These are phyloP conservation scores for Phoma herbarum DNA, from an alignment of 2,329 filamentous ascomycete genomes.

Conservation along the genomic window DNA sequence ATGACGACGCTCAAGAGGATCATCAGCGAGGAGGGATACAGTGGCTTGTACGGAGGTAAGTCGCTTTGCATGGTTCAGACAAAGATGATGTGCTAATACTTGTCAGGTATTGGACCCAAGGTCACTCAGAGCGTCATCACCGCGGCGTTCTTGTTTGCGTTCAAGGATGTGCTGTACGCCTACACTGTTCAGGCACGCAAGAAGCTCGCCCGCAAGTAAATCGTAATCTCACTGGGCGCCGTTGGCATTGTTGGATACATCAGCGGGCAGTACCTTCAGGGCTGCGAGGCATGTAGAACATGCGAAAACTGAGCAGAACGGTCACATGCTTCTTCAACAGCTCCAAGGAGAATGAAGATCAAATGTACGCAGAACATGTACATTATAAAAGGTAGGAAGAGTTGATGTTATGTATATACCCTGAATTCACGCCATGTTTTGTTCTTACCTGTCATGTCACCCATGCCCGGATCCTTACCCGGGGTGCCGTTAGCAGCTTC, in stretches of 20 bases:
- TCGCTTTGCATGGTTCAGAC: neutral
- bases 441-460: slow-evolving; percentile 46
- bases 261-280: neutral
- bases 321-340: too few relatives aligned
- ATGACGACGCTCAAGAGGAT: slow-evolving; percentile 79
- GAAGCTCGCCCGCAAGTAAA: slow-evolving; percentile 54
- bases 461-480: slow-evolving; percentile 16
- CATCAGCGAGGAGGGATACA: slow-evolving; percentile 87
- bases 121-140: slow-evolving; percentile 97
- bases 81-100: neutral
- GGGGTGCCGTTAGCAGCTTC: slow-evolving; percentile 19
- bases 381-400: slow-evolving; percentile 15
- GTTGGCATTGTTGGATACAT: neutral
- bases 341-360: too few relatives aligned
- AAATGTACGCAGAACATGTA: slow-evolving; percentile 48
- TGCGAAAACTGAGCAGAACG: too few relatives aligned
- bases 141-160: slow-evolving; percentile 94
- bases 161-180: slow-evolving; percentile 96
- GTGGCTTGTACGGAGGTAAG: slow-evolving; percentile 89
- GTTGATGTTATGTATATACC: slow-evolving; percentile 50
- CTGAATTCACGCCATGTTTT: slow-evolving; percentile 59
- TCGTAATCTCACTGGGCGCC: neutral
- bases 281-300: neutral
- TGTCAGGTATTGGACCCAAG: slow-evolving; percentile 88
- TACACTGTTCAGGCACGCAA: slow-evolving; percentile 74